Conservation (phyloP, 163 green algal species). For the Chloromonas sp. region DNA sequence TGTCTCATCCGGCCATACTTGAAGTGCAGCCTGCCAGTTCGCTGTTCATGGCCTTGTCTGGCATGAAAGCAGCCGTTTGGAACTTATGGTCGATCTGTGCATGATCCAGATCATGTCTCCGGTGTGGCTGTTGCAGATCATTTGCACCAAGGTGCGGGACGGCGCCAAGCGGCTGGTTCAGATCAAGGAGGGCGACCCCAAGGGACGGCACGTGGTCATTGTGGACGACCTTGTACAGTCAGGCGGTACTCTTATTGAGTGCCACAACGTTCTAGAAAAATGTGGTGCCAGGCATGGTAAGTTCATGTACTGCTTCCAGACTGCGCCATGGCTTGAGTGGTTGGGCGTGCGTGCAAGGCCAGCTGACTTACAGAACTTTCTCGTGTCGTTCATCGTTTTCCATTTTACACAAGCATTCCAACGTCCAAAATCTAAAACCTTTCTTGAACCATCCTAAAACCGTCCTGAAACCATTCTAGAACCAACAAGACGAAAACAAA, state of each 20-base stretch:
- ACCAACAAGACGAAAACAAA: too few species aligned
- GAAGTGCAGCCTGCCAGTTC: too few species aligned
- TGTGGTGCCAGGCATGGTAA: constrained; percentile 66
- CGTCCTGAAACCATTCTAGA: too few species aligned
- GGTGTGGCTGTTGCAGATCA: constrained; percentile 54
- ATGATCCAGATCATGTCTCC: too few species aligned
- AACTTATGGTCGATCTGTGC: too few species aligned
- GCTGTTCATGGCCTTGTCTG: neutral
- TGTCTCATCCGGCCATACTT: too few species aligned
- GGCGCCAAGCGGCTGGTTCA: constrained; percentile 94
- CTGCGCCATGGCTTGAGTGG: neutral
- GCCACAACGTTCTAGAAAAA: constrained; percentile 75
- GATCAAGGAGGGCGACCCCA: constrained; percentile 80
- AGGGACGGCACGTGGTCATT: constrained; percentile 93
- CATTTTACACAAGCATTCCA: too few species aligned
- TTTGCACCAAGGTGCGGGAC: constrained; percentile 97
- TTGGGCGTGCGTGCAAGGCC: neutral
- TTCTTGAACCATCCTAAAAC: too few species aligned
- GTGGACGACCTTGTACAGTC: constrained; percentile 98
- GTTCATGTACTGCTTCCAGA: neutral
- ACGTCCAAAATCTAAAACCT: too few species aligned
- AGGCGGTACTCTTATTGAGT: constrained; percentile 94
- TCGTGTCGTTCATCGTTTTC: too few species aligned
- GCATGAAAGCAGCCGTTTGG: too few species aligned
- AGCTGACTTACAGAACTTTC: neutral